These are phyloP conservation scores for Pseudotsuga menziesii DNA, from an alignment of 75 land plant genomes.

Conservation along the genomic window DNA sequence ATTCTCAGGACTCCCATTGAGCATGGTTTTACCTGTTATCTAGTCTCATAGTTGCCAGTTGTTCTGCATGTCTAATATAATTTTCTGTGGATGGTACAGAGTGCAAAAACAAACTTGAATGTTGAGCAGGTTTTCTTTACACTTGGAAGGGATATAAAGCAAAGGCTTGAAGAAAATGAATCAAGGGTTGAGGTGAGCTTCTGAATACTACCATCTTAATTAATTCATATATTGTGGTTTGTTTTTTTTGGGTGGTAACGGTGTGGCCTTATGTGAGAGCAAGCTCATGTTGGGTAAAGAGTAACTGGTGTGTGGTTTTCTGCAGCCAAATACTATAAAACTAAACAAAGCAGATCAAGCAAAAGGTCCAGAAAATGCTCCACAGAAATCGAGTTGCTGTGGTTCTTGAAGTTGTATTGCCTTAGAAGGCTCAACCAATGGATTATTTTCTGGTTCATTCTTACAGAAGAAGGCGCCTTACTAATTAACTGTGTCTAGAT, in stretches of 20 bases:
- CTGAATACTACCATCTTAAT: neutral
- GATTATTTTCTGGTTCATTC: no score
- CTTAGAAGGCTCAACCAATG: no score
- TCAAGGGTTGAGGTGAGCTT: constrained; percentile 61
- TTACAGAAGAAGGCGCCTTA: no score
- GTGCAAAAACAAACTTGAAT: constrained; percentile 86
- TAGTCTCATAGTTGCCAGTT: no score
- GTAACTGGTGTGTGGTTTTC: neutral
- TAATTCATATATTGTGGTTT: neutral
- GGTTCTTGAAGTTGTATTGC: constrained; percentile 23
- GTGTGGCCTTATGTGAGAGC: neutral
- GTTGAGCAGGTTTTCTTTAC: constrained; percentile 84
- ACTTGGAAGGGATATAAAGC: constrained; percentile 85
- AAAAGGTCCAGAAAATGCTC: constrained; percentile 19
- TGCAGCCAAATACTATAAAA: constrained; percentile 37
- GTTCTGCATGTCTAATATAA: no score
- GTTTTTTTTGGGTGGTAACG: no score
- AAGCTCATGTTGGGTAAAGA: no score
- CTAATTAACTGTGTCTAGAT: no score
- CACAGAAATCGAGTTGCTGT: constrained; percentile 44
- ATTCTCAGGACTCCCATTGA: no score
- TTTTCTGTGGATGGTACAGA: constrained; percentile 34
- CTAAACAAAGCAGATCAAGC: constrained; percentile 31
- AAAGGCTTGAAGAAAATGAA: constrained; percentile 74
- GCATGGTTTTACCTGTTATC: no score